Evolutionary conservation across 179 eudicot genomes (phyloP), one percentile per base, ranked within the genome.

Genomic region (Spergularia azorica): DNA sequence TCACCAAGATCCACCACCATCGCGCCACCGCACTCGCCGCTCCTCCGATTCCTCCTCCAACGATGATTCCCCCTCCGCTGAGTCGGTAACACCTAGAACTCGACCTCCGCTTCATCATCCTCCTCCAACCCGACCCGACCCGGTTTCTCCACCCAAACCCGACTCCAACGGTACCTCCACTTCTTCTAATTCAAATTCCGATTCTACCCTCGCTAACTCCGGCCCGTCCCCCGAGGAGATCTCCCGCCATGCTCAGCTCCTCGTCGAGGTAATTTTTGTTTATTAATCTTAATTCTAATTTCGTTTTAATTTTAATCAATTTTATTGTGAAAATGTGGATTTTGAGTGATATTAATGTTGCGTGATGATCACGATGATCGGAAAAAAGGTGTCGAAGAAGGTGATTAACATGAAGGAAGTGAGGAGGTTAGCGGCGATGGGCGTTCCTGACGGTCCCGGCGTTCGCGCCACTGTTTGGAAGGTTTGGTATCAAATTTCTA

Each of bases 391-490:
- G 43, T 91, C 99, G 52, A 94, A 91, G 92, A 96, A 96, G 92
- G 86, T 92, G 72, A 81, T 96, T 46, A 88, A 90, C 63, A 83
- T 94, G 88, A 84, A 89, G 39, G 99, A 96, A 83, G 78, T 96
- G 71, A 87, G 99, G 81, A 88, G 86, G 71, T 85, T 96, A 66
- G 94, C 98, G 1, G 87, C 97, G 62, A 86, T 89, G 77, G 95
- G 98, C 15, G 84, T 96, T 66, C 97, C 99, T 1, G 99, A 96
- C 82, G 90, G 88, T 76, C 97, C 97, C 46, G 92, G 90, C 11
- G 87, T 94, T 79, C 94, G 98, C 17, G 79, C 94, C 51, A 86
- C 89, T 0, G 92, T 90, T 39, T 96, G 99, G 99, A 96, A 96
- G 97, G 96, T 94, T 50, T 9, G 6, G 21, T 56, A 63, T 52